A percentile compares a stretch with the other conserved stretches of the same genome.
Evolutionary conservation across 2,329 filamentous ascomycete species (phyloP).

Genomic region (Leptographium radiaticola): DNA sequence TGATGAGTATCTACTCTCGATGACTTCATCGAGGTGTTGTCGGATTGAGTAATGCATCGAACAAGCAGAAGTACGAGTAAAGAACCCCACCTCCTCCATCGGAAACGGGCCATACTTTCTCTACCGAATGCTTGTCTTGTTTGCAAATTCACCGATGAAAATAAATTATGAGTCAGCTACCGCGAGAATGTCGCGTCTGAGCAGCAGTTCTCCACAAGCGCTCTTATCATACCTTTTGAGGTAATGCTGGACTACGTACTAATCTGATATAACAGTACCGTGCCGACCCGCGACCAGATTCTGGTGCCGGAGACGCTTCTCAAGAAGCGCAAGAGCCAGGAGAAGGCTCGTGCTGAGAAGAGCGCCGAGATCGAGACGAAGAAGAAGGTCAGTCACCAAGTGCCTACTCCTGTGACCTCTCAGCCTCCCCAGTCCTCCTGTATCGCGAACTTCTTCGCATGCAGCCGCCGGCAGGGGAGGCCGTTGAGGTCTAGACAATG

Average conservation of each 20-base stretch:
- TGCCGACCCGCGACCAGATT: constrained; percentile 89
- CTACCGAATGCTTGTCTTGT: background rate
- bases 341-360: constrained; percentile 93
- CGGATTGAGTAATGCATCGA: constrained; percentile 42
- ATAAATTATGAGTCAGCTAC: constrained; percentile 69
- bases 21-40: constrained; percentile 55
- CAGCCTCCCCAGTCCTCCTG: background rate
- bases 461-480: background rate
- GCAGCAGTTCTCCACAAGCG: constrained; percentile 91
- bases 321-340: constrained; percentile 99
- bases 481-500: constrained; percentile 29
- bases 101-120: background rate
- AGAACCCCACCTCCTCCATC: background rate
- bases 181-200: constrained; percentile 81
- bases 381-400: constrained; percentile 58
- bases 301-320: constrained; percentile 98
- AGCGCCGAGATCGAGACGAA: constrained; percentile 68
- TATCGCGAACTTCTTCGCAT: background rate
- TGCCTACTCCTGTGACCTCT: constrained; percentile 6
- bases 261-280: constrained; percentile 65
- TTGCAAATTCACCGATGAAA: constrained; percentile 64
- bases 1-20: constrained; percentile 27
- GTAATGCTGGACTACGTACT: constrained; percentile 62
- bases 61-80: background rate
- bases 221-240: constrained; percentile 42